Evolutionary conservation across 495 filamentous ascomycete species (phyloP), one percentile per base, ranked within the genome.

Genomic region (Aspergillus cristatus): DNA sequence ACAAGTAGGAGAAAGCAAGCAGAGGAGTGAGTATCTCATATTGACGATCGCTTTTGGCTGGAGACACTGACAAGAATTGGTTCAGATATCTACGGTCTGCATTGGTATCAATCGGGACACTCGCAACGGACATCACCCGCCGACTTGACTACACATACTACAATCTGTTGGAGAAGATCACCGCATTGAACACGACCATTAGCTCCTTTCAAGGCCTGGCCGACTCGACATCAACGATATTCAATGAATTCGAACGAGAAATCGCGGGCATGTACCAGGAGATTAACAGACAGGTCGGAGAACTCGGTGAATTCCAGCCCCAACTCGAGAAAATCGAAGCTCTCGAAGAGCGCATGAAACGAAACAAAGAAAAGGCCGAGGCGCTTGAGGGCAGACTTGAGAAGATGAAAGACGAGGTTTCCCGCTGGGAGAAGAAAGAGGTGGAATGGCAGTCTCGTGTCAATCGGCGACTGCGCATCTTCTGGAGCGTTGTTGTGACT

Each of bases 91-190:
- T 70, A 28, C 56, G 51, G 2, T 57, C 50, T 24, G 54, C 60
- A n/a, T 42, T 67, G 14, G 49, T 56, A 6, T 54, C 58, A 1
- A 59, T 67, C 29, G 61, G 63, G 11, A 60, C 59, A 0, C 53
- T 60, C 16, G 66, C 66, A 17, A 74, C 61, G 36, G 71, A 72
- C 25, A 76, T 78, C 3, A 91, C 79, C 14, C 73, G 75, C 43
- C 75, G 75, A 31, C 72, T 96, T n/a, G 86, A 94, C 51, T 81
- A 83, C 47, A 87, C 82, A 0, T 94, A 94, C 62, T 88, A 89
- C 49, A 78, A 81, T 3, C 69, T 96, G 4, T 68, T 91, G 12
- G 82, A 90, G 51, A 90, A 83, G 41, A 67, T 90, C 20, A 71
- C 75, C 30, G 58, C 75, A 0, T 64, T 96, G 22, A 78, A 81